Evolutionary conservation across 2,329 filamentous ascomycete species (phyloP).

Genomic region (Phaeosphaeria sp.): DNA sequence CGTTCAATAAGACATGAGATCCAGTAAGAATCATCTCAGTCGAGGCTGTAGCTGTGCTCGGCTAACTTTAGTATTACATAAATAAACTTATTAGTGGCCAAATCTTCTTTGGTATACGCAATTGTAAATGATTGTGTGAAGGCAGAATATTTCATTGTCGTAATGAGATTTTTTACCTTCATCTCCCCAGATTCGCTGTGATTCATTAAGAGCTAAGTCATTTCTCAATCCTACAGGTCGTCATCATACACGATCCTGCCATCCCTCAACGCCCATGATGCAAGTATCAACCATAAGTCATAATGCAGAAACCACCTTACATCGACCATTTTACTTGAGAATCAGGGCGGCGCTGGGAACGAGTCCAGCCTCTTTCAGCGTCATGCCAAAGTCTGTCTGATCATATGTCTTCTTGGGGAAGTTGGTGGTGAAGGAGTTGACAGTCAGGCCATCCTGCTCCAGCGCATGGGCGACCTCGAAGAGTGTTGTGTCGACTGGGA

Average conservation of each 20-base stretch:
- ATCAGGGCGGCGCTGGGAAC: constrained; percentile 91
- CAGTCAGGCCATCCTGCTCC: constrained; percentile 71
- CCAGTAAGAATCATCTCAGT: too few relatives aligned
- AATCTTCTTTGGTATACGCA: too few relatives aligned
- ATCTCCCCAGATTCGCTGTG: not conserved
- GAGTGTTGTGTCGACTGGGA: constrained; percentile 86
- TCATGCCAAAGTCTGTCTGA: constrained; percentile 79
- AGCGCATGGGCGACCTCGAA: constrained; percentile 88
- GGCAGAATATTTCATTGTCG: not conserved
- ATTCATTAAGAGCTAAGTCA: not conserved
- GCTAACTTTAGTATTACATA: too few relatives aligned
- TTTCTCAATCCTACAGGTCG: not conserved
- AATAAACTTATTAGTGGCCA: too few relatives aligned
- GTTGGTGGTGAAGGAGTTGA: constrained; percentile 80
- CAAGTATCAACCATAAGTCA: constrained; percentile 2
- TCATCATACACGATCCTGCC: not conserved
- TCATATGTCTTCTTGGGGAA: constrained; percentile 85
- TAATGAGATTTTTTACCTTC: not conserved
- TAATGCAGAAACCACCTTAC: not conserved
- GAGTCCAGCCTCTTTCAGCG: constrained; percentile 88
- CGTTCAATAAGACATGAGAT: not conserved
- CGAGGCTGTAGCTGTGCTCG: too few relatives aligned
- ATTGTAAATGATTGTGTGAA: not conserved
- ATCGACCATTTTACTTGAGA: constrained; percentile 53
- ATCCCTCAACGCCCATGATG: constrained; percentile 17